A percentile compares a stretch with the other conserved stretches of the same genome.
These are phyloP conservation scores for Rhododendron williamsianum DNA, from an alignment of 148 eudicot genomes.

Conservation along the genomic window DNA sequence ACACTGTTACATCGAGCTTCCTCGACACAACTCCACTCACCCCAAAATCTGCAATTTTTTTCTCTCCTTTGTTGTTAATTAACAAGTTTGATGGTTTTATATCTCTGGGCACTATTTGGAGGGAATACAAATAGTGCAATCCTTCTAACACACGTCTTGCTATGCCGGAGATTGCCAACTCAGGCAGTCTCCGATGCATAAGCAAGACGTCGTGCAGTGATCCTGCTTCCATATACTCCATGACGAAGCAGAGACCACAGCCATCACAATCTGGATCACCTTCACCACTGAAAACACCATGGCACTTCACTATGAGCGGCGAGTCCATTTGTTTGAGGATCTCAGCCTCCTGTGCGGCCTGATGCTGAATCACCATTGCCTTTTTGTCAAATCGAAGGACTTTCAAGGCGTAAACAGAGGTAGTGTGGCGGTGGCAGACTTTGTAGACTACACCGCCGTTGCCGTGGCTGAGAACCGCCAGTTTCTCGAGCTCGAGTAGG, in stretches of 20 bases:
- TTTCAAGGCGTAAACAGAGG: constrained; percentile 16
- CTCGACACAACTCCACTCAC: constrained; percentile 16
- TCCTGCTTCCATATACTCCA: constrained; percentile 29
- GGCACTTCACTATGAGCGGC: constrained; percentile 17
- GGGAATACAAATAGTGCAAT: constrained; percentile 18
- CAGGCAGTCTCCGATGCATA: constrained; percentile 2
- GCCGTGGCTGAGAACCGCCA: constrained; percentile 24
- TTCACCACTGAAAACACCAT: constrained; percentile 13
- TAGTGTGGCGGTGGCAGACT: constrained; percentile 16
- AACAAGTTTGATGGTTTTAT: constrained; percentile 33
- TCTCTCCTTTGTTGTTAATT: constrained; percentile 21
- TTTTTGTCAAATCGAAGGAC: constrained; percentile 13
- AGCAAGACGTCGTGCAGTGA: constrained; percentile 20
- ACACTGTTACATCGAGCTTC: background rate
- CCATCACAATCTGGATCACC: background rate
- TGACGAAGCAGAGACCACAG: constrained; percentile 10
- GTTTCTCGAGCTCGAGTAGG: constrained; percentile 19
- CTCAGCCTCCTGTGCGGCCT: constrained; percentile 19
- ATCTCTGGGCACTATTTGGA: constrained; percentile 30
- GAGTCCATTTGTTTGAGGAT: constrained; percentile 23
- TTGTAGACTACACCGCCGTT: constrained; percentile 25
- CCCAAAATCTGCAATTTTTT: constrained; percentile 34
- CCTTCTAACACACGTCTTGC: constrained; percentile 24
- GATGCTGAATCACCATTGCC: background rate
- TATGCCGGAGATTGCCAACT: constrained; percentile 10